Percentiles rank a stretch among this genome's conserved stretches.
Evolutionary conservation across 345 rosid species (phyloP).

Genomic region (Lepidium aucheri): DNA sequence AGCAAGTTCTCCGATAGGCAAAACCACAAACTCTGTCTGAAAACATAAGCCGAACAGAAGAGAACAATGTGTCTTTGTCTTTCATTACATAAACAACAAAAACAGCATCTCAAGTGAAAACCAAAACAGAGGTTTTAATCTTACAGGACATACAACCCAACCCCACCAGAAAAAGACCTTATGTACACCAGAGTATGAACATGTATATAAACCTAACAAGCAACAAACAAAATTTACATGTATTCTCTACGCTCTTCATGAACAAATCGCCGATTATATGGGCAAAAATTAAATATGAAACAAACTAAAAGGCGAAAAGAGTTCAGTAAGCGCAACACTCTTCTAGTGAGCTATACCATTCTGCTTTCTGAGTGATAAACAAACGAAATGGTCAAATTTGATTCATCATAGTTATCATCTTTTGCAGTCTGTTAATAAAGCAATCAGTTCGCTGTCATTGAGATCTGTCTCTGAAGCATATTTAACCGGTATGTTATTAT

Average conservation of each 20-base stretch:
- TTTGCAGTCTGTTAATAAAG: constrained; percentile 33
- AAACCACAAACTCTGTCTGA: not conserved
- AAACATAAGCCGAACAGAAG: not conserved
- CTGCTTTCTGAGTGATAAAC: constrained; percentile 4
- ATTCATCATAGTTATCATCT: constrained; percentile 20
- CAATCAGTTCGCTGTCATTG: constrained; percentile 35
- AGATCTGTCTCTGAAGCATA: constrained; percentile 37
- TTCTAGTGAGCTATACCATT: constrained; percentile 12
- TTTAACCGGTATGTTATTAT: constrained; percentile 36
- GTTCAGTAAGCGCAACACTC: constrained; percentile 13
- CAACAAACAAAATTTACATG: constrained; percentile 11
- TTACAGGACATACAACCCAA: constrained; percentile 20
- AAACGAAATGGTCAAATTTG: not conserved
- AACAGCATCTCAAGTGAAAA: constrained; percentile 1
- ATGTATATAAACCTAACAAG: constrained; percentile 6
- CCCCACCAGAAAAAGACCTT: constrained; percentile 21
- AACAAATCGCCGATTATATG: not conserved
- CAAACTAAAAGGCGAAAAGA: not conserved
- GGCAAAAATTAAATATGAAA: not conserved
- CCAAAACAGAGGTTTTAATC: constrained; percentile 13
- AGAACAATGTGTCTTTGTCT: not conserved
- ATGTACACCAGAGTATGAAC: constrained; percentile 28
- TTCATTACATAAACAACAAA: not conserved
- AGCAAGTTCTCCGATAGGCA: not conserved
- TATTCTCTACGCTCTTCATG: constrained; percentile 19